Evolutionary conservation across 495 filamentous ascomycete species (phyloP), one percentile per base, ranked within the genome.

Genomic region (Terfezia boudieri): DNA sequence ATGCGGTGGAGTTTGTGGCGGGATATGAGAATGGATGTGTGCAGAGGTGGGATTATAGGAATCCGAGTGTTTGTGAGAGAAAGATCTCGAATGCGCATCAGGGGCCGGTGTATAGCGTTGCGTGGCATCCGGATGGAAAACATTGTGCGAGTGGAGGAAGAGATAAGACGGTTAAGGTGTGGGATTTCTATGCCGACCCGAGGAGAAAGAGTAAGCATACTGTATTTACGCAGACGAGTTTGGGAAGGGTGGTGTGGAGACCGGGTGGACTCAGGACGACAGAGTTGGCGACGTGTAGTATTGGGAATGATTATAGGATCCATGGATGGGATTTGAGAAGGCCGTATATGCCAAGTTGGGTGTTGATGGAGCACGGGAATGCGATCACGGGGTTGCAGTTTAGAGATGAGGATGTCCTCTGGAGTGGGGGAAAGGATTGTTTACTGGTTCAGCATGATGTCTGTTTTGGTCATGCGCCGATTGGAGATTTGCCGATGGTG

Each of bases 91-190:
- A 82, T 49, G 92, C 86, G 35, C 90, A 98, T 65, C 76, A 82
- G 59, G 82, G 79, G 46, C 75, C 80, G 0, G 93, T 83, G 61
- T 80, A 77, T 55, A 74, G 84, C 5, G 79, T 98, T 50, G 85
- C 93, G 59, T 98, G 92, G 90, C 90, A 98, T 64, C 86, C 86
- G 1, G 89, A 95, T 66, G 90, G 90, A 35, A 83, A 83, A 56
- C 84, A 96, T 66, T 71, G 94, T 14, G 79, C 83, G 38, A 94
- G 85, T 62, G 82, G 88, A 38, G 72, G 76, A 23, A 50, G 62
- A 20, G 90, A 98, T 64, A 78, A 78, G 57, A 82, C 79, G 52
- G 83, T 93, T 59, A 80, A 88, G 63, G 79, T 96, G 36, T 98
- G 92, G 92, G 86, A 96, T 66, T 75, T 95, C 61, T 82, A 82